Evolutionary conservation across 2,329 filamentous ascomycete genomes (phyloP), one percentile per base, ranked within the genome.

Genomic region (Neonectria coccinea): DNA sequence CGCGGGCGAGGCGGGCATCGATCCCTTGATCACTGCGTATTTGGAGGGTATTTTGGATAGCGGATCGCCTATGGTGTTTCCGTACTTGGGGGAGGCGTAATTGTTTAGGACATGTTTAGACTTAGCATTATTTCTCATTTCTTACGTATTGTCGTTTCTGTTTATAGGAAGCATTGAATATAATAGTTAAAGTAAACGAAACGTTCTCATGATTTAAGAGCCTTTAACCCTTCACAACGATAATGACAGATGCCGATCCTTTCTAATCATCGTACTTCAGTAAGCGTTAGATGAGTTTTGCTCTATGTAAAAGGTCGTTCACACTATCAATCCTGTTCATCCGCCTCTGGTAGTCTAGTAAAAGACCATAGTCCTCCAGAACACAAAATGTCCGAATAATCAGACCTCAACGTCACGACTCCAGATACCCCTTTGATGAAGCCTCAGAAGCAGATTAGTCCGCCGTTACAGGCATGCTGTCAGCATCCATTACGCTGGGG

Each of bases 1-100:
- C 12, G 64, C 64, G 7, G 22, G 31, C 1, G 64, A 68, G 4
- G 66, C 59, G 1, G 66, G 66, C 33, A 66, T 66, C 29, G 66
- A 64, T 44, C 66, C 59, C 14, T 53, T 68, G 48, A 68, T 67
- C 25, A 64, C 52, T 16, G 66, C 66, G 12, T 68, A 67, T 25
- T 54, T 68, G 57, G 66, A 68, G 52, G 65, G 56, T 4, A 61
- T 66, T 6, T 50, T 68, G 33, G 59, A 68, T 36, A 50, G 16
- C 31, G 60, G 62, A 22, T 57, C 59, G 14, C 55, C 58, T 2
- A 61, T 68, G 56, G 53, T 64, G 25, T 66, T 68, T 56, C 59
- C 64, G 12, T 67, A 64, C 39, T 53, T 67, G 44, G 66, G 60
- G 12, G 64, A 62, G 33, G 41, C n/a, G 22, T 45, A 20, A 25